Base-by-base conservation (phyloP, 768 basidiomycete genomes). In the Leccinum disarticulatum region DNA sequence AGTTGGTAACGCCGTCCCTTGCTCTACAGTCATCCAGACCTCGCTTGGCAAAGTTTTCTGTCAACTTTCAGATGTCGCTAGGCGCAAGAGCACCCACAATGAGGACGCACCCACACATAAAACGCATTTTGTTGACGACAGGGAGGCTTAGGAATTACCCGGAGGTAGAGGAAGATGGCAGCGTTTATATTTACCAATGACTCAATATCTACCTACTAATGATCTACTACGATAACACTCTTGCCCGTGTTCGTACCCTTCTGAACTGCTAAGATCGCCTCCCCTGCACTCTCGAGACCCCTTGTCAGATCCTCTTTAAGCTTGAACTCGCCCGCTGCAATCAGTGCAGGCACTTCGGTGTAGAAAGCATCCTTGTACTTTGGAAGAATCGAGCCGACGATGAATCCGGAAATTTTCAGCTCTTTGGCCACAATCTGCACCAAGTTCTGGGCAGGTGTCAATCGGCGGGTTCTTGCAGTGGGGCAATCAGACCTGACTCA, bases 321-420 rank as follows among this genome's bases (percentile, higher is more conserved):
- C 66, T 80, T 81, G 53, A 84, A 59, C 64, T 82, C 76, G 3
- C 83, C 82, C 3, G 67, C 73, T 4, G 75, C 78, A 33, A 85
- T 63, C 48, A 73, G 70, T 5, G 68, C 65, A 4, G 82, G 79
- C 4, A 85, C 54, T 10, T 67, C 73, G 5, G 68, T 67, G 54
- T 76, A 79, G 70, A 85, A 85, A 9, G 77, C 77, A 8, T 70
- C 70, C 1, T 55, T 58, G 66, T 79, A 77, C 59, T 79, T 79
- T 25, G 66, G 62, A 15, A 69, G 55, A 52, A 67, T 4, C 38
- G 54, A 48, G 3, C 3, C 0, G 11, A 81, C 76, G 53, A 81
- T 66, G 69, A 85, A 82, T 2, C 83, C 83, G 17, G 69, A 62
- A 28, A 84, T 60, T 3, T 72, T 77, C 52, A 82, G 68, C 27